Conservation (phyloP, 257 asterid genomes). For the Avicennia marina region DNA sequence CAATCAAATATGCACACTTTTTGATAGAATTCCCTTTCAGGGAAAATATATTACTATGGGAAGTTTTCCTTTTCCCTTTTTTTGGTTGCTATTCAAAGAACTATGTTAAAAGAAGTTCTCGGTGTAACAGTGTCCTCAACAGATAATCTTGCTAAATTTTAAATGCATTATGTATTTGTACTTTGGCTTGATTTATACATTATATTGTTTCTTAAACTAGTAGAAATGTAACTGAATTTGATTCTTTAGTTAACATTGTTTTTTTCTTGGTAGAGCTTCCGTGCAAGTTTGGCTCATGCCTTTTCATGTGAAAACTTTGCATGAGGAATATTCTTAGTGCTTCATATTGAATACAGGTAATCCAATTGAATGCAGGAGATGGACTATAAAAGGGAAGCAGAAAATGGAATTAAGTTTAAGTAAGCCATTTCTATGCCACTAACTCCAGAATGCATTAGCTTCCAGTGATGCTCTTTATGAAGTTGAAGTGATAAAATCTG, state of each 20-base stretch:
- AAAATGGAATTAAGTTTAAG: constrained; percentile 84
- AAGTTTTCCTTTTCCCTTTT: constrained; percentile 6
- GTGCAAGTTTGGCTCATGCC: constrained; percentile 6
- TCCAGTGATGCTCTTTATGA: no score
- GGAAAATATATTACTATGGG: not conserved
- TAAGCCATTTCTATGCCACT: constrained; percentile 27
- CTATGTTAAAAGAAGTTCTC: constrained; percentile 12
- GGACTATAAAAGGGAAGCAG: constrained; percentile 86
- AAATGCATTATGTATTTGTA: no score
- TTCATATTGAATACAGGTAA: constrained; percentile 96
- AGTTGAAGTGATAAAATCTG: no score
- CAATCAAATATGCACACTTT: constrained; percentile 8
- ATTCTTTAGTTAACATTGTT: not conserved
- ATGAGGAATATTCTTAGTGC: constrained; percentile 81
- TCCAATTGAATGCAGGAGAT: constrained; percentile 99
- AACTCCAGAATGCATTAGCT: no score
- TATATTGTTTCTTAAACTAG: constrained; percentile 3
- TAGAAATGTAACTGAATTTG: not conserved
- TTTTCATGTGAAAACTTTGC: constrained; percentile 18
- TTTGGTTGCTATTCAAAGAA: constrained; percentile 7
- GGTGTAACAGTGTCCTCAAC: constrained; percentile 2
- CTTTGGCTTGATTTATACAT: constrained; percentile 10
- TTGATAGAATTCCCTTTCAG: constrained; percentile 1
- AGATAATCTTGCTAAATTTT: constrained; percentile 3
- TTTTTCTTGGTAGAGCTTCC: constrained; percentile 10